Base-by-base conservation (phyloP, 164 flowering plant genomes). In the Taxillus chinensis region DNA sequence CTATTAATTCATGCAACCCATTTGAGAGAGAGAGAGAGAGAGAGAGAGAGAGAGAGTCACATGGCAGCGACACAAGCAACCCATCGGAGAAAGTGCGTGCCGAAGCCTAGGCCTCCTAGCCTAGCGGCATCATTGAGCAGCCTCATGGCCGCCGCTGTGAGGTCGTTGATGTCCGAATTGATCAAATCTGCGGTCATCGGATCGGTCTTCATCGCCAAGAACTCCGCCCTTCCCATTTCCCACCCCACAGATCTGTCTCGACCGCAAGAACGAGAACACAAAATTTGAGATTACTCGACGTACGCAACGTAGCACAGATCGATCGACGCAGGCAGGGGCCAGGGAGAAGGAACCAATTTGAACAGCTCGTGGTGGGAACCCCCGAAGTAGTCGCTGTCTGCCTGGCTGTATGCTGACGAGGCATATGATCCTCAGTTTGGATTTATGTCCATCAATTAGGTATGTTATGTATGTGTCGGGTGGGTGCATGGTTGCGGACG, bases 21-120 rank as follows among this genome's bases (percentile, higher is more conserved):
- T 2, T 39, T 8, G 13, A 3, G 8, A 13, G 16, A 57, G 3
- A 40, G 37, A 37, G n/a, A 48, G 63, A 53, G 53, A 53, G 41
- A 60, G 15, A 39, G 15, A 40, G 27, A 3, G 50, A 27, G 7
- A 39, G 55, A 17, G 7, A 64, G 75, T 71, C 41, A 86, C 91
- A 86, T 87, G 60, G 91, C 95, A 63, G 95, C 70, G 39, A 87
- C 75, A 41, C 82, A 85, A 37, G 91, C 89, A n/a, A 87, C 60
- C 89, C 89, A 87, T 81, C 74, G 71, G 64, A 87, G 75, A 42
- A 85, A 75, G 38, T 79, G 60, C 62, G 87, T 85, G 8, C 84
- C 90, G 62, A 81, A 73, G 2, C 82, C 86, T 6, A 73, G 63
- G 9, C 86, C 79, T 7, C 83, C 82, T 0, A 79, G 71, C 67